Conservation (phyloP, 306 rosid species). For the Malus fusca region DNA sequence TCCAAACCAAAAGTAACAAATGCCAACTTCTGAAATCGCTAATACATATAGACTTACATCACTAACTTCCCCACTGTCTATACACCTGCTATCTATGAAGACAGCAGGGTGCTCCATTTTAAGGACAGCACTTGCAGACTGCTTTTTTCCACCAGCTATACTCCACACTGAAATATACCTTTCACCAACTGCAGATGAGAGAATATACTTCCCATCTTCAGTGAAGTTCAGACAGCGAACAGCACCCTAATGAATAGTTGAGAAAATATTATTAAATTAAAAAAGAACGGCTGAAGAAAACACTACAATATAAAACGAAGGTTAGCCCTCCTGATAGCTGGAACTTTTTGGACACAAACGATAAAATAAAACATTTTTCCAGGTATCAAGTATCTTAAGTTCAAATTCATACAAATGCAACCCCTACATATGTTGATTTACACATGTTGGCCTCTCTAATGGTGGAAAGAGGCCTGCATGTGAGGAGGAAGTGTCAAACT, state of each 20-base stretch:
- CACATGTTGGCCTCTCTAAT: not conserved
- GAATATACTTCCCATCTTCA: slow-evolving; percentile 73
- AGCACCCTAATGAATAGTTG: slow-evolving; percentile 51
- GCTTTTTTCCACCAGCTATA: slow-evolving; percentile 54
- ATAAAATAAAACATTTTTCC: not conserved
- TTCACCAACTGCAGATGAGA: slow-evolving; percentile 86
- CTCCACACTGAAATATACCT: slow-evolving; percentile 84
- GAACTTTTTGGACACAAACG: not conserved
- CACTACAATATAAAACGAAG: not conserved
- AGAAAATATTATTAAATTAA: slow-evolving; percentile 18
- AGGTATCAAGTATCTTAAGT: not conserved
- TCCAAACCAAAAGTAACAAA: slow-evolving; percentile 85
- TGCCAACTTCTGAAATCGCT: slow-evolving; percentile 85
- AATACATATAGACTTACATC: slow-evolving; percentile 51
- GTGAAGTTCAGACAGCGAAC: slow-evolving; percentile 79
- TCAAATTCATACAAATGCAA: not conserved
- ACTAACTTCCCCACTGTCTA: slow-evolving; percentile 30
- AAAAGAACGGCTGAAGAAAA: not conserved
- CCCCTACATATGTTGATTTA: not conserved
- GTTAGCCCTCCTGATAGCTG: not conserved
- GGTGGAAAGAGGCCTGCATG: not conserved
- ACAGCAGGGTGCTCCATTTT: slow-evolving; percentile 93
- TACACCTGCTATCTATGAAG: slow-evolving; percentile 63
- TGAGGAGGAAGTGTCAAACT: not conserved
- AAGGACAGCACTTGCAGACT: slow-evolving; percentile 76